A percentile compares a stretch with the other conserved stretches of the same genome.
Conservation (phyloP, 2,329 filamentous ascomycete species). For the Fusarium tjaetaba region DNA sequence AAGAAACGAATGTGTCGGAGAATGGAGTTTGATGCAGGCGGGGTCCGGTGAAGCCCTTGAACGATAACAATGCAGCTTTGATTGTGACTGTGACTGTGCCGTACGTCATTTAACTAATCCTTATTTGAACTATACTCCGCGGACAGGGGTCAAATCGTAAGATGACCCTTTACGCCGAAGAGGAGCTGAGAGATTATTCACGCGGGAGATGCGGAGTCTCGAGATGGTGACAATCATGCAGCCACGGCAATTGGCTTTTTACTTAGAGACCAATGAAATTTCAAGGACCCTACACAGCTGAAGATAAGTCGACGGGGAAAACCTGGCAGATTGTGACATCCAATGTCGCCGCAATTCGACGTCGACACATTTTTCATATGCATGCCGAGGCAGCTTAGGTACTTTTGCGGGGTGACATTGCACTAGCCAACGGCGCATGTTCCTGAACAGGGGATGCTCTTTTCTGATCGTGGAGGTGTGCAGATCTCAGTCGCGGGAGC, state of each 20-base stretch:
- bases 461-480: slow-evolving; percentile 18
- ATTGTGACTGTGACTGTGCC: neutral
- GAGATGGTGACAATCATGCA: neutral
- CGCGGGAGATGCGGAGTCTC: neutral
- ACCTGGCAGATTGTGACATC: slow-evolving; percentile 7
- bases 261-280: neutral
- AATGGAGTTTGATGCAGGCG: neutral
- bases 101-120: slow-evolving; percentile 11
- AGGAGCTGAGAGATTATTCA: slow-evolving; percentile 11
- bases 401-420: slow-evolving; percentile 25
- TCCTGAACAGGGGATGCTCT: slow-evolving; percentile 25
- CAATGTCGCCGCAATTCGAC: slow-evolving; percentile 16
- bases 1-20: neutral
- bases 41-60: neutral
- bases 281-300: neutral
- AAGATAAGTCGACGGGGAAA: neutral
- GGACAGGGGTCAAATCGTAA: neutral
- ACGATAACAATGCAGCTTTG: neutral
- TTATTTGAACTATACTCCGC: slow-evolving; percentile 11
- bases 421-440: slow-evolving; percentile 19
- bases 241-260: neutral
- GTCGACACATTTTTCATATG: slow-evolving; percentile 40
- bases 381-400: slow-evolving; percentile 39
- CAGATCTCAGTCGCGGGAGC: slow-evolving; percentile 20
- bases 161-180: neutral